These are phyloP conservation scores for Fusarium devonianum DNA, from an alignment of 2,329 filamentous ascomycete genomes.

Conservation along the genomic window DNA sequence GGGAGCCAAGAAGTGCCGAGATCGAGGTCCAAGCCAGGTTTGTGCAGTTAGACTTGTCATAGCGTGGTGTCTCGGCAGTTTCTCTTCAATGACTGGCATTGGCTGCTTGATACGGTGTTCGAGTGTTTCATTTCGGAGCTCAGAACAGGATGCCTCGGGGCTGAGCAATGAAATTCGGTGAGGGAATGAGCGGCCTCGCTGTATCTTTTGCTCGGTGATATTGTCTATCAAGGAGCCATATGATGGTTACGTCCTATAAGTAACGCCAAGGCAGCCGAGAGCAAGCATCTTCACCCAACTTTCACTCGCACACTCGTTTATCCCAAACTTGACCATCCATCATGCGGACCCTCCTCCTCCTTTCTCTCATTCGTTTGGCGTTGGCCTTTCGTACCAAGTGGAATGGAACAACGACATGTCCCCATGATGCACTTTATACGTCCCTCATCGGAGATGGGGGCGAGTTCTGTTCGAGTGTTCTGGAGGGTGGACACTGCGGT, in stretches of 20 bases:
- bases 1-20: conserved; percentile 16
- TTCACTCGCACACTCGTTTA: conserved; percentile 27
- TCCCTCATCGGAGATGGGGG: conserved; percentile 40
- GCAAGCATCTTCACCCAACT: background rate
- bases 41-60: background rate
- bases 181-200: conserved; percentile 11
- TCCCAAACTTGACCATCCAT: conserved; percentile 1
- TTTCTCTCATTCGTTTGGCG: conserved; percentile 13
- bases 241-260: conserved; percentile 25
- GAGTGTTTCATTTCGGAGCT: background rate
- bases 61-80: conserved; percentile 32
- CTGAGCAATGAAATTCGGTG: background rate
- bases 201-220: too few species aligned
- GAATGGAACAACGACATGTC: conserved; percentile 35
- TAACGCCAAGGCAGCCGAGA: conserved; percentile 14
- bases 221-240: background rate
- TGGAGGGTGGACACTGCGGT: conserved; percentile 35
- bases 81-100: conserved; percentile 13
- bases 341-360: conserved; percentile 34
- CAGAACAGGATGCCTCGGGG: background rate
- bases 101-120: background rate
- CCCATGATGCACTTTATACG: conserved; percentile 43
- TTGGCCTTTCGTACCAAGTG: conserved; percentile 24
- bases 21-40: too few species aligned
- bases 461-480: conserved; percentile 43